Conservation (phyloP, 2,329 filamentous ascomycete genomes). For the Tolypocladium album region DNA sequence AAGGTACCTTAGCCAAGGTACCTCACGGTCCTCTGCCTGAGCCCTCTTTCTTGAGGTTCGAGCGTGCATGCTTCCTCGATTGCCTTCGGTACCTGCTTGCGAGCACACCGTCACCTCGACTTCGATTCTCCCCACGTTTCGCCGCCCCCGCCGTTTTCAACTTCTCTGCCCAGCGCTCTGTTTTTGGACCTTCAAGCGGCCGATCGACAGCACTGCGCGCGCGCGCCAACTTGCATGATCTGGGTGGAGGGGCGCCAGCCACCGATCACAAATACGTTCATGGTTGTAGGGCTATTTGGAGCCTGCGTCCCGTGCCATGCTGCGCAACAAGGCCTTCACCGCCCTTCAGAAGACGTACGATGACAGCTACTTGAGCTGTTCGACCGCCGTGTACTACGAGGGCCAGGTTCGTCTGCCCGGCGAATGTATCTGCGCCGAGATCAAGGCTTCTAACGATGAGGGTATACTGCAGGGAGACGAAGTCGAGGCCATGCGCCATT, state of each 20-base stretch:
- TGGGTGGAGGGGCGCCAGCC: background rate
- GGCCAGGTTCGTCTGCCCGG: conserved; percentile 50
- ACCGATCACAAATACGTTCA: background rate
- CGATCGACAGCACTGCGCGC: background rate
- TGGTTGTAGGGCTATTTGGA: background rate
- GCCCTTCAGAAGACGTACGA: conserved; percentile 95
- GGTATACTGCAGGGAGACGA: conserved; percentile 62
- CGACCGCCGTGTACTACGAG: conserved; percentile 93
- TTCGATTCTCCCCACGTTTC: background rate
- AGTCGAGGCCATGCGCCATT: conserved; percentile 78
- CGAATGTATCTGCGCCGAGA: background rate
- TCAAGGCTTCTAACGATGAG: background rate
- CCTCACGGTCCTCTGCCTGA: background rate
- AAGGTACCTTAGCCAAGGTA: background rate
- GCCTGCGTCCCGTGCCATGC: conserved; percentile 29
- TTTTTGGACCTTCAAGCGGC: background rate
- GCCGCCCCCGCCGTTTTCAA: background rate
- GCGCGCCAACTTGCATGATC: background rate
- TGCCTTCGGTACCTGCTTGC: background rate
- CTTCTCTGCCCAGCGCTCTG: background rate
- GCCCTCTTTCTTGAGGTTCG: background rate
- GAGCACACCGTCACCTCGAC: background rate
- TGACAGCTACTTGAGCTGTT: conserved; percentile 89
- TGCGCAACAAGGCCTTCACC: conserved; percentile 46
- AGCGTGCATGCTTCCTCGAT: background rate